A percentile compares a stretch with the other conserved stretches of the same genome.
Conservation (phyloP, 2,329 filamentous ascomycete species). For the Botrytis deweyae region DNA sequence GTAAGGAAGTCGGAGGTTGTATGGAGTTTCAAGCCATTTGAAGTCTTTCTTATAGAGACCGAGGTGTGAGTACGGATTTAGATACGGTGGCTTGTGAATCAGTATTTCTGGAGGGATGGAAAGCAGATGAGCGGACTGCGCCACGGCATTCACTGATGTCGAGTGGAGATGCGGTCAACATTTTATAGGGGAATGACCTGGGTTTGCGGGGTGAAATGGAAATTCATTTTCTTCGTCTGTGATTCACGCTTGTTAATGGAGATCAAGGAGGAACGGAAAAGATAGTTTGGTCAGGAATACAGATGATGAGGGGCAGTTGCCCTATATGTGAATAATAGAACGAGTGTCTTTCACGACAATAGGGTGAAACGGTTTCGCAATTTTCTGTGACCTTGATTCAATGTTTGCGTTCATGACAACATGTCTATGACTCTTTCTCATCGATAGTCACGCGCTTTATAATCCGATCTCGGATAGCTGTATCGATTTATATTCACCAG, state of each 20-base stretch:
- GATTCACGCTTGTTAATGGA: neutral
- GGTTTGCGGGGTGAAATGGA: neutral
- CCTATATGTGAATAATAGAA: neutral
- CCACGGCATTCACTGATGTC: conserved; percentile 7
- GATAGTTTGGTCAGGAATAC: neutral
- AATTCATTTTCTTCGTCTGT: neutral
- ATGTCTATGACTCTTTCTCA: neutral
- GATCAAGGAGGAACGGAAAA: neutral
- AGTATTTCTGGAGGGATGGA: neutral
- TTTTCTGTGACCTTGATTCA: neutral
- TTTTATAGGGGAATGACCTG: neutral
- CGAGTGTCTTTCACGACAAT: neutral
- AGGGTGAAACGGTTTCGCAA: neutral
- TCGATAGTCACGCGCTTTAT: neutral
- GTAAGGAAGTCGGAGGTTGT: neutral
- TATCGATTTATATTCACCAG: neutral
- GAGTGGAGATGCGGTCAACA: neutral
- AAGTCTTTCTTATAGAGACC: conserved; percentile 2
- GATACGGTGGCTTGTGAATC: conserved; percentile 13
- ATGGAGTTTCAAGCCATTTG: neutral
- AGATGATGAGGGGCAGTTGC: neutral
- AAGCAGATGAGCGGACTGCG: conserved; percentile 2
- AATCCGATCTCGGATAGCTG: neutral
- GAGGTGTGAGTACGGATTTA: neutral
- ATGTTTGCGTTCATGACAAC: neutral